phyloP scores from a whole-genome alignment of 106 monocot species.

The Hemerocallis citrina region DNA sequence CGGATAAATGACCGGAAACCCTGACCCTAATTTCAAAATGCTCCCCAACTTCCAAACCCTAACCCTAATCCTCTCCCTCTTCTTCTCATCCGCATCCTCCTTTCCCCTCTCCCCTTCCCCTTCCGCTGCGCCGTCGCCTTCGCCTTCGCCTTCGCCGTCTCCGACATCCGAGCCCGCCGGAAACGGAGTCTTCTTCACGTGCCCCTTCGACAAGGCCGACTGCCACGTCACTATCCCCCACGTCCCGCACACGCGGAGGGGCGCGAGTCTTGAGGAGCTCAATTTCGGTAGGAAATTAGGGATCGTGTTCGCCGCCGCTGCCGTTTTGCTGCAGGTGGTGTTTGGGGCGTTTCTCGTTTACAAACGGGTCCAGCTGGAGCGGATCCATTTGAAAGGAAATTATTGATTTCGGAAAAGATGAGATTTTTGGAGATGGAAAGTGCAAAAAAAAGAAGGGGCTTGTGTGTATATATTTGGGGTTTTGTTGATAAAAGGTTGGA shows the following conservation, averaged over 20 bases:
- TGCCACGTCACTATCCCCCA: not conserved
- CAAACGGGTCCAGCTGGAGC: constrained; percentile 10
- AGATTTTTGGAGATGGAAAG: too few relatives aligned
- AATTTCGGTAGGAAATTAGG: constrained; percentile 13
- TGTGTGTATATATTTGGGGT: too few relatives aligned
- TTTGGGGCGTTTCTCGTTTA: constrained; percentile 12
- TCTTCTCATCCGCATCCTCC: not conserved
- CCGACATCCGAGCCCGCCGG: not conserved
- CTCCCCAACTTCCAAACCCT: constrained; percentile 3
- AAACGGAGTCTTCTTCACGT: not conserved
- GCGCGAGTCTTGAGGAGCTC: not conserved
- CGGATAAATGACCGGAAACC: too few relatives aligned
- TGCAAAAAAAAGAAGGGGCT: too few relatives aligned
- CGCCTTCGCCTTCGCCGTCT: not conserved
- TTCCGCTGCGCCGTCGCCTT: not conserved
- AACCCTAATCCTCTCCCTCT: not conserved
- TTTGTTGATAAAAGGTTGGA: too few relatives aligned
- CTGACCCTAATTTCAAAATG: not conserved
- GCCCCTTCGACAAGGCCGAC: not conserved
- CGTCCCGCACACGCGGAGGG: not conserved
- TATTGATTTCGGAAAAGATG: too few relatives aligned
- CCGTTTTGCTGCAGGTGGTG: constrained; percentile 2
- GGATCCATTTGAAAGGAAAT: too few relatives aligned
- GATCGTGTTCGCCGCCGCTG: constrained; percentile 5
- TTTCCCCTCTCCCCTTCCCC: not conserved